Base-by-base conservation (phyloP, 495 filamentous ascomycete genomes). In the Xanthoparmelia taractica region DNA sequence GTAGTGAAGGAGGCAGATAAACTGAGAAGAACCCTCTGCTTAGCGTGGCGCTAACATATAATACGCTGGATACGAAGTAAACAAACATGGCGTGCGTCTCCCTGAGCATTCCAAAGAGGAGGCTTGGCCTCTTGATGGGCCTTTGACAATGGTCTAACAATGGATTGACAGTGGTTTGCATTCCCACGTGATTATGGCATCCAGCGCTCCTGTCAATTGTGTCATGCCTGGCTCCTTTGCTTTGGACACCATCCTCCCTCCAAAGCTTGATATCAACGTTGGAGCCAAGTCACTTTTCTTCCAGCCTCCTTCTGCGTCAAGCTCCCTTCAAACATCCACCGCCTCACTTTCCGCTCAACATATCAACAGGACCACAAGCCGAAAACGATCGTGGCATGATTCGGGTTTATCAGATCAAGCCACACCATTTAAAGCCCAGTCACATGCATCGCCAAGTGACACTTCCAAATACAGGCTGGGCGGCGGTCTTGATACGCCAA, bases 221-320 rank as follows among this genome's bases (percentile, higher is more conserved):
- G 76, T 78, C 56, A 79, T 84, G 75, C 78, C 79, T 45, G 75
- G 74, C 25, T 74, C 76, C 56, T 80, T 83, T 67, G 74, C 79
- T 61, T 73, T 80, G 59, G 82, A 86, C 59, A 68, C 76, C 37
- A 71, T 77, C 29, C 74, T 82, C n/a, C 75, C 79, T 58, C 79
- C 75, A 29, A 79, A 75, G 73, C 75, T 75, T 71, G 85, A 82
- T 75, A 80, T 68, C 72, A 66, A 65, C 52, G 82, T 72, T 41
- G 81, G 77, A 61, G 75, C 80, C 34, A 79, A 76, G 64, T 82
- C 82, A 7, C 80, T 82, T 61, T 74, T 92, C 68, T 92, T 91
- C 71, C 87, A 84, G 63, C 82, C 87, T 3, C 88, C 89, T 7
- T 85, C 86, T 7, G 77, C 83, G 4, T 83, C 84, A 11, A 82